Evolutionary conservation across 192 early-diverging fungal species (phyloP).

Genomic region (Anaeromyces robustus): DNA sequence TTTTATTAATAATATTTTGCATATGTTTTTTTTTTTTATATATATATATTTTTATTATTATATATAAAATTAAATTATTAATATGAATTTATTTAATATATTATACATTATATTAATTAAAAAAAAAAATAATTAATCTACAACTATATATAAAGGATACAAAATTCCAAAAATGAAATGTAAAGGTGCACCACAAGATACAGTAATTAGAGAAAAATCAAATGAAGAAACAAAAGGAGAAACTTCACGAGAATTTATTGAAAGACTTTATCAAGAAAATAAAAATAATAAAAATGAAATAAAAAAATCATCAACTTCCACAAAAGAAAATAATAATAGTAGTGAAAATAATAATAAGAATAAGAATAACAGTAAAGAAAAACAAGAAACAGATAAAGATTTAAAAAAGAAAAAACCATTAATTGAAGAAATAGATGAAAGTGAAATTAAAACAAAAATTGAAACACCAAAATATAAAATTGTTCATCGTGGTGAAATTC

Average conservation of each 20-base stretch:
- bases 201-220: slow-evolving; percentile 21
- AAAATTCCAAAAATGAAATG: slow-evolving; percentile 21
- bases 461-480: slow-evolving; percentile 16
- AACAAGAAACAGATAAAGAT: neutral
- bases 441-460: neutral
- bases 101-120: no score
- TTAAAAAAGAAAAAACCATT: neutral
- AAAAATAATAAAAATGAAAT: neutral
- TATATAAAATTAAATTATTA: no score
- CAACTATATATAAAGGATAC: slow-evolving; percentile 10
- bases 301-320: neutral
- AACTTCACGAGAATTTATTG: slow-evolving; percentile 19
- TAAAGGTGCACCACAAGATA: slow-evolving; percentile 19
- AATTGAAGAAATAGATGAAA: neutral
- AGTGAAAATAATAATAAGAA: neutral
- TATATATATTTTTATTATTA: no score
- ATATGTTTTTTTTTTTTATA: no score
- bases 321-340: neutral
- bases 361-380: neutral
- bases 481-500: slow-evolving; percentile 14
- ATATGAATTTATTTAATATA: no score
- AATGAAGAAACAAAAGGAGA: slow-evolving; percentile 2
- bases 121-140: slow-evolving; percentile 4
- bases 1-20: no score
- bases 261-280: slow-evolving; percentile 8